Conservation (phyloP, 2,329 filamentous ascomycete genomes). For the Grosmannia serpens region DNA sequence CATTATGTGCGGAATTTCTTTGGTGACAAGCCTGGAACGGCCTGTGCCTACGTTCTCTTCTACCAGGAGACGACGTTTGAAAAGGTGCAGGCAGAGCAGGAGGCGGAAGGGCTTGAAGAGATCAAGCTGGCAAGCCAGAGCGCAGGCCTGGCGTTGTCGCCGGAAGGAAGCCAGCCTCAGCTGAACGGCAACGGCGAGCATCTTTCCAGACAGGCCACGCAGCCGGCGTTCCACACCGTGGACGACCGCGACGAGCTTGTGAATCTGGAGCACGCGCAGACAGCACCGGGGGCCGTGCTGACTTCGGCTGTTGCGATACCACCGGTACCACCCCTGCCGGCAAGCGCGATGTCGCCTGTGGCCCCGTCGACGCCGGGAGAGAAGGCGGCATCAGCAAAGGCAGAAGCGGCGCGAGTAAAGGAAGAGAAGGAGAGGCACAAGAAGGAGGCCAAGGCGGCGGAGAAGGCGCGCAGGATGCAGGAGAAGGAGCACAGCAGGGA, state of each 20-base stretch:
- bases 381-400: constrained; percentile 13
- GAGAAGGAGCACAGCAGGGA: constrained; percentile 35
- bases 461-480: constrained; percentile 32
- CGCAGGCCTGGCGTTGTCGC: constrained; percentile 37
- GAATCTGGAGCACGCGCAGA: constrained; percentile 53
- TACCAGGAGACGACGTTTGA: constrained; percentile 82
- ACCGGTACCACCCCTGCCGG: constrained; percentile 18
- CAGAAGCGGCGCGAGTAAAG: constrained; percentile 28
- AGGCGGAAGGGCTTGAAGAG: constrained; percentile 62
- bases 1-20: constrained; percentile 96
- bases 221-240: constrained; percentile 26
- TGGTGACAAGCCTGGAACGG: constrained; percentile 79
- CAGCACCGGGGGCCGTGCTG: constrained; percentile 38
- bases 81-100: constrained; percentile 64
- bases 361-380: constrained; percentile 10
- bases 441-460: constrained; percentile 52
- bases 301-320: constrained; percentile 13
- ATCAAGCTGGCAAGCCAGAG: constrained; percentile 43
- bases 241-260: constrained; percentile 41
- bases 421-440: constrained; percentile 56
- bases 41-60: constrained; percentile 93
- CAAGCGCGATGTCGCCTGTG: not conserved
- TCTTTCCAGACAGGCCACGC: constrained; percentile 38
- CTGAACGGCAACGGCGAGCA: constrained; percentile 28
- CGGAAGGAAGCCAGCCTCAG: constrained; percentile 27